Conservation (phyloP, 768 basidiomycete genomes). For the Macrolepiota dolichaula region DNA sequence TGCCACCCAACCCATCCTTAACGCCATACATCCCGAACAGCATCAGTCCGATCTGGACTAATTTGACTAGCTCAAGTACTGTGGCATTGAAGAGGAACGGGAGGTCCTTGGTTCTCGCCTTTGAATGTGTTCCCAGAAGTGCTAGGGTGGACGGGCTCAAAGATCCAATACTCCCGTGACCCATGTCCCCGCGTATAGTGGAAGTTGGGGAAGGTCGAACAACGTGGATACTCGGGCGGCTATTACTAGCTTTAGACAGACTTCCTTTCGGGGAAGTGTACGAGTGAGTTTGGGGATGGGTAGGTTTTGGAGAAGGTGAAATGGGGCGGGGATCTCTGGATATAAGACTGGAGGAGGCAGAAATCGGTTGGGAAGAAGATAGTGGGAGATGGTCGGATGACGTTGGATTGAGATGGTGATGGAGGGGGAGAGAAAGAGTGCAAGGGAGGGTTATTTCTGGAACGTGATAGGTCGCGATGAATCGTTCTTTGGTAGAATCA, state of each 20-base stretch:
- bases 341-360: conserved; percentile 16
- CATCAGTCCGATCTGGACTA: conserved; percentile 67
- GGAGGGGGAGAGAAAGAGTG: conserved; percentile 5
- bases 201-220: conserved; percentile 15
- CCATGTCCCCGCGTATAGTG: neutral
- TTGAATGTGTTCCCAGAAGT: neutral
- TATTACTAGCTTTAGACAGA: conserved; percentile 15
- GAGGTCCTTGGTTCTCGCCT: conserved; percentile 30
- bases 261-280: conserved; percentile 14
- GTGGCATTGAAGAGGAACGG: conserved; percentile 63
- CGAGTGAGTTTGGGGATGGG: conserved; percentile 16
- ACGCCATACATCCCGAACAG: conserved; percentile 62
- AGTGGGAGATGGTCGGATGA: conserved; percentile 43
- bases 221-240: conserved; percentile 6
- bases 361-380: conserved; percentile 17
- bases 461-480: conserved; percentile 56
- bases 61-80: conserved; percentile 73
- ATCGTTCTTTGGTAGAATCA: conserved; percentile 78
- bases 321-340: neutral
- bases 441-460: conserved; percentile 7
- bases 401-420: neutral
- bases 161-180: neutral
- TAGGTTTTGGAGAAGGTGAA: conserved; percentile 17
- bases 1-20: conserved; percentile 13
- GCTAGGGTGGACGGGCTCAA: neutral